Conservation (phyloP, 176 grass and related monocot genomes). For the Hordeum marinum region DNA sequence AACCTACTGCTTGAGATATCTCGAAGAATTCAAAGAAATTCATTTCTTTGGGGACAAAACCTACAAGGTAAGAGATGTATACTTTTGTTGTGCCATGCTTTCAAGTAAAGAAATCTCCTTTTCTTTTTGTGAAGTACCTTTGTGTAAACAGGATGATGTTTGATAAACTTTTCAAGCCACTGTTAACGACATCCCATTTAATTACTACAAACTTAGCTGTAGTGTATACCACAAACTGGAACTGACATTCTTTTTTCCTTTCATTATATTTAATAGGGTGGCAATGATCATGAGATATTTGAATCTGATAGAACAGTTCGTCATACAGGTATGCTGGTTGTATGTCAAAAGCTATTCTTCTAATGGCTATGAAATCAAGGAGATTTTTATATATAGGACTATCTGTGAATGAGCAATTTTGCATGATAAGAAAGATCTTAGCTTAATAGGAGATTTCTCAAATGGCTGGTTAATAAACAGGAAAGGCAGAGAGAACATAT, state of each 20-base stretch:
- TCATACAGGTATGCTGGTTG: constrained; percentile 63
- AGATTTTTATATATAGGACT: background rate
- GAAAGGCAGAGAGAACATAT: background rate
- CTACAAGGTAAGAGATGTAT: constrained; percentile 56
- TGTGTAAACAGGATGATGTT: background rate
- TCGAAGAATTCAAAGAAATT: constrained; percentile 88
- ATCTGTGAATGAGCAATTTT: background rate
- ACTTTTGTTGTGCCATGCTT: background rate
- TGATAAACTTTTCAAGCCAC: background rate
- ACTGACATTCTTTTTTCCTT: background rate
- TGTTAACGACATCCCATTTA: background rate
- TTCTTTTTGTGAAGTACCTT: background rate
- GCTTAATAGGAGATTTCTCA: background rate
- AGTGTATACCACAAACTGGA: background rate
- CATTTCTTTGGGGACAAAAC: constrained; percentile 98
- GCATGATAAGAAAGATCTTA: background rate
- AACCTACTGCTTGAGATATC: constrained; percentile 17
- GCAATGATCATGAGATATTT: constrained; percentile 94
- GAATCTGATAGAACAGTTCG: constrained; percentile 88
- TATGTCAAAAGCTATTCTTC: constrained; percentile 18
- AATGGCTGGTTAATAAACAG: background rate
- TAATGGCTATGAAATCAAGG: background rate
- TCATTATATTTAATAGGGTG: constrained; percentile 52
- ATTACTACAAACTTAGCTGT: background rate
- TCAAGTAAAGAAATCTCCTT: background rate